These are phyloP conservation scores for Cytospora mali DNA, from an alignment of 2,329 filamentous ascomycete genomes.

Conservation along the genomic window DNA sequence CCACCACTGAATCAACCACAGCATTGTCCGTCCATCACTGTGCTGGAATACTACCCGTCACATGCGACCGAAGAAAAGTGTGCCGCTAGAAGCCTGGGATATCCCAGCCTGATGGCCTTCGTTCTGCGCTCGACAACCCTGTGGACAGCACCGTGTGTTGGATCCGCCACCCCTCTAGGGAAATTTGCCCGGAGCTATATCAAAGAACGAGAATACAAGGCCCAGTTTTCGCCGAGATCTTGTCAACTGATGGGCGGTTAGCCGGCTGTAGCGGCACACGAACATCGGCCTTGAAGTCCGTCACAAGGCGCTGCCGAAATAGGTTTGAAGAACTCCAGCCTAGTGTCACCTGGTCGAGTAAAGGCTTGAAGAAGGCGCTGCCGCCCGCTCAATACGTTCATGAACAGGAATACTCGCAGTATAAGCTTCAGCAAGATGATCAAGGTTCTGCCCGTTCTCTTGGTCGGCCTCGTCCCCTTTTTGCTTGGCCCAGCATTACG, in stretches of 20 bases:
- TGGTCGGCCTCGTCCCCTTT: background rate
- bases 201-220: constrained; percentile 5
- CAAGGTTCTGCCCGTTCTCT: background rate
- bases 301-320: background rate
- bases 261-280: background rate
- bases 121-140: background rate
- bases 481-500: constrained; percentile 8
- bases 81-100: constrained; percentile 15
- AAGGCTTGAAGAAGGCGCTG: constrained; percentile 5
- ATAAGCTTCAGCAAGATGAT: background rate
- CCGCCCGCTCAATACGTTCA: background rate
- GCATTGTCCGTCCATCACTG: background rate
- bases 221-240: background rate
- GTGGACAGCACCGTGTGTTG: constrained; percentile 8
- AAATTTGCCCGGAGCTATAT: constrained; percentile 4
- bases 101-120: constrained; percentile 1
- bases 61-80: background rate
- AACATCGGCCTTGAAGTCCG: background rate
- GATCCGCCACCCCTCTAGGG: constrained; percentile 1
- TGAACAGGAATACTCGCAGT: background rate
- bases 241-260: background rate
- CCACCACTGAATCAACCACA: background rate
- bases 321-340: background rate
- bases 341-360: constrained; percentile 5
- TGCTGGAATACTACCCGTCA: background rate